A percentile compares a stretch with the other conserved stretches of the same genome.
Evolutionary conservation across 352 stramenopile genomes (phyloP).

Genomic region (Phytophthora pluvialis): DNA sequence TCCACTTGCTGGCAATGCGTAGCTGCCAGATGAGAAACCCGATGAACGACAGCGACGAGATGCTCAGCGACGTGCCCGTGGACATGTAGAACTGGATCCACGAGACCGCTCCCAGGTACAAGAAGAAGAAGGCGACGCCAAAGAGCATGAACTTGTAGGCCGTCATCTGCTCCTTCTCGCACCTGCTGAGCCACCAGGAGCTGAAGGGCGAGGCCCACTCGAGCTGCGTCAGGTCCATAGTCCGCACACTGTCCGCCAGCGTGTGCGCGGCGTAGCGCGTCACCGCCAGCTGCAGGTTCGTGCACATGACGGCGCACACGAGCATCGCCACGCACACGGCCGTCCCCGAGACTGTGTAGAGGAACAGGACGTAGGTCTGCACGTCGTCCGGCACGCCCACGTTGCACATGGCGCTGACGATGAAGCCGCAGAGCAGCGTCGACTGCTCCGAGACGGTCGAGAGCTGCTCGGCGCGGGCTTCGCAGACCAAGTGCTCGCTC

Average conservation of each 20-base stretch:
- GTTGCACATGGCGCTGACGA: conserved; percentile 71
- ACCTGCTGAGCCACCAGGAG: conserved; percentile 68
- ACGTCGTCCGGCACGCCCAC: conserved; percentile 50
- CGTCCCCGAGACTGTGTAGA: conserved; percentile 54
- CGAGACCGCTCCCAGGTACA: conserved; percentile 61
- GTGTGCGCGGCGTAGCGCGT: conserved; percentile 65
- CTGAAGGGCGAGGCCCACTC: conserved; percentile 67
- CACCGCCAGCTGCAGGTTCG: conserved; percentile 68
- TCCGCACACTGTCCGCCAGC: conserved; percentile 60
- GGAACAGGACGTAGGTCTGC: conserved; percentile 42
- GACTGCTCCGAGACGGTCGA: conserved; percentile 73
- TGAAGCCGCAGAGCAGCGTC: conserved; percentile 72
- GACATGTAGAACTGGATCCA: conserved; percentile 80
- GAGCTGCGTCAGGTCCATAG: conserved; percentile 51
- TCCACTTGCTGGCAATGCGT: conserved; percentile 74
- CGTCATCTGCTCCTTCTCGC: conserved; percentile 72
- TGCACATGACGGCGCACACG: conserved; percentile 70
- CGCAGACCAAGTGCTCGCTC: conserved; percentile 65
- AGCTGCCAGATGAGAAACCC: conserved; percentile 72
- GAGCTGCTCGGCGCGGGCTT: conserved; percentile 76
- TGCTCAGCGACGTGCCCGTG: conserved; percentile 42
- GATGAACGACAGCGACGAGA: conserved; percentile 55
- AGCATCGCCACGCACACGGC: conserved; percentile 66
- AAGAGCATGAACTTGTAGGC: conserved; percentile 79
- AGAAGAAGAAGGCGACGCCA: conserved; percentile 75